Percentiles rank a stretch among this genome's conserved stretches.
These are phyloP conservation scores for Plasmodium vivax DNA, from an alignment of 169 alveolate genomes.

Conservation along the genomic window DNA sequence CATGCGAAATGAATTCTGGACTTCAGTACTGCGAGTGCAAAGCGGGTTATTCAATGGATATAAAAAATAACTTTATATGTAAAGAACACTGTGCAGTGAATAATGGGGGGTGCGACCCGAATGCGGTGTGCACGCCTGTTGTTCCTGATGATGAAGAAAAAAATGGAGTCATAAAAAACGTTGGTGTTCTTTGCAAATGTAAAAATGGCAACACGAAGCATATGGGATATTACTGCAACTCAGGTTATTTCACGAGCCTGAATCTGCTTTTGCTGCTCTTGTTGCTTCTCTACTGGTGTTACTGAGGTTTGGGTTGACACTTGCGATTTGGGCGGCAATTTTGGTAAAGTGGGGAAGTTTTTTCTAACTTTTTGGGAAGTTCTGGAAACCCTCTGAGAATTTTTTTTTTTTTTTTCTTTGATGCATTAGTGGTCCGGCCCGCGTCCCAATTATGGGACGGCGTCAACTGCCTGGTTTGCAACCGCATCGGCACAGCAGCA, in stretches of 20 bases:
- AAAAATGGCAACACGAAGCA: slow-evolving; percentile 29
- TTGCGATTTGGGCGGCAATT: neutral
- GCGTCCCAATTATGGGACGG: neutral
- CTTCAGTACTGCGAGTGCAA: slow-evolving; percentile 19
- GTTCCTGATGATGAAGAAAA: neutral
- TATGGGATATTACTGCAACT: slow-evolving; percentile 47
- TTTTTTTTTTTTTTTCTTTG: neutral
- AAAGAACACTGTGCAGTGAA: slow-evolving; percentile 50
- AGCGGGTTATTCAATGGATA: slow-evolving; percentile 33
- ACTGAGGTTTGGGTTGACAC: neutral
- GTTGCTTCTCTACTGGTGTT: neutral
- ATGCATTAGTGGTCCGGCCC: neutral
- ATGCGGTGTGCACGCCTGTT: slow-evolving; percentile 22
- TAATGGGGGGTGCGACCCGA: slow-evolving; percentile 59
- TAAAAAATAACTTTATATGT: slow-evolving; percentile 33
- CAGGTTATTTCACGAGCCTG: neutral
- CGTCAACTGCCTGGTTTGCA: neutral
- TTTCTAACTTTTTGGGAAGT: neutral
- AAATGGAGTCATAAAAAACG: slow-evolving; percentile 30
- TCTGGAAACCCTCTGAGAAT: neutral
- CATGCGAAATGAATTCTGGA: neutral
- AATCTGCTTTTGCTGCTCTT: neutral
- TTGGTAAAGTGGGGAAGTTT: neutral
- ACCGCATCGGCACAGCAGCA: neutral
- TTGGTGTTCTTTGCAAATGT: slow-evolving; percentile 61